Base-by-base conservation (phyloP, 73 alveolate genomes). In the Paramecium sexaurelia region DNA sequence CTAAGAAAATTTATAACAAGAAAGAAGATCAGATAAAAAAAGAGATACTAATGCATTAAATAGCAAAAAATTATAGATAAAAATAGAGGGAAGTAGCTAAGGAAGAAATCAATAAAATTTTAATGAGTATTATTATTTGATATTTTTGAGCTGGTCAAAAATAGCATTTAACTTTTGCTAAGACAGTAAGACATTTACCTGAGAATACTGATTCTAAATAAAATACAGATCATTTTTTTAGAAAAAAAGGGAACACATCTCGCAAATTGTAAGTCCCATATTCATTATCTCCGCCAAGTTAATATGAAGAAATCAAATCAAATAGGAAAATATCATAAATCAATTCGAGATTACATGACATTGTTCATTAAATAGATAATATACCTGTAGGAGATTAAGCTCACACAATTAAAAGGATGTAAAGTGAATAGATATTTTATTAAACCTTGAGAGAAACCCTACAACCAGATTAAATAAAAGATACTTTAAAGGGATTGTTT, bases 1-100 rank as follows among this genome's bases (percentile, higher is more conserved):
- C 90, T 9, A 78, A 43, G n/a, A 78, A 78, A 8, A 78, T 78
- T 2, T 78, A 78, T 45, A 78, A 78, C 19, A 78, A 78, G 24
- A 78, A 78, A 15, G 33, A 37, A 7, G 90, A 78, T 41, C 19
- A 78, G 27, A 78, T 78, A 20, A 10, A 78, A 43, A 78, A 43
- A 33, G 90, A 78, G 32, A 40, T 41, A 7, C 3, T 78, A 7
- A 78, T 78, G 90, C 20, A 43, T 24, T 3, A 78, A 41, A 43
- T 78, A 40, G 90, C 26, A 1, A 78, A 40, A 33, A 71, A 71
- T 10, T 35, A 27, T 15, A 29, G 83, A 61, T 32, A 71, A 71
- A 29, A 71, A 19, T 71, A 71, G 19, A 29, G 86, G 15, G 55
- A 71, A 9, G 35, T 26, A 6, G 39, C 83, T 8, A 61, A 61